Percentiles rank a stretch among this genome's conserved stretches.
Evolutionary conservation across 2,329 filamentous ascomycete genomes (phyloP).

Genomic region (Cladophialophora psammophila): DNA sequence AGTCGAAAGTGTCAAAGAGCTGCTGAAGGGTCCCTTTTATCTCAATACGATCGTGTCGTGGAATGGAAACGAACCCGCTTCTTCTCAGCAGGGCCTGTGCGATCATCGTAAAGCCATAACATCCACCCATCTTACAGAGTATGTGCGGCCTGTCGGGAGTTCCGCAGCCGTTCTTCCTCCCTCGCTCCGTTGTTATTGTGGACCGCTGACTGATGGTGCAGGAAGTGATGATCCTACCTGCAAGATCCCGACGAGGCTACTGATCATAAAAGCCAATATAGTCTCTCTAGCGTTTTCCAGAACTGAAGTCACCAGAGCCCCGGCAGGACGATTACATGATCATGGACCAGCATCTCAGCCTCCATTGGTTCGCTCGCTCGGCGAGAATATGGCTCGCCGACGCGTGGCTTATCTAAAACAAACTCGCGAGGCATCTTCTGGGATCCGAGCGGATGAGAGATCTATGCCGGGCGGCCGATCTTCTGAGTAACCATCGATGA

Average conservation of each 20-base stretch:
- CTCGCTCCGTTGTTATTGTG: not conserved
- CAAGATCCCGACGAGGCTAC: not conserved
- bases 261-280: not conserved
- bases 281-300: not conserved
- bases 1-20: not conserved
- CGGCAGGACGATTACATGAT: not conserved
- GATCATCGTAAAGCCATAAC: slow-evolving; percentile 1
- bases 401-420: slow-evolving; percentile 9
- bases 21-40: not conserved
- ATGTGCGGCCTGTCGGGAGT: not conserved
- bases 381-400: slow-evolving; percentile 8
- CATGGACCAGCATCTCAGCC: not conserved
- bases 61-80: not conserved
- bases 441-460: not conserved
- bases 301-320: not conserved
- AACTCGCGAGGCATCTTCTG: not conserved
- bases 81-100: not conserved
- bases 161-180: slow-evolving; percentile 1
- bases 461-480: not conserved
- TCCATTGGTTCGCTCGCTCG: slow-evolving; percentile 29
- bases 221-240: not conserved
- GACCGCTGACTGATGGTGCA: slow-evolving; percentile 23
- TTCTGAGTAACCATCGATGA: not conserved
- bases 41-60: not conserved
- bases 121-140: not conserved